Evolutionary conservation across 2,329 filamentous ascomycete species (phyloP).

Genomic region (Aspergillus tubingensis): DNA sequence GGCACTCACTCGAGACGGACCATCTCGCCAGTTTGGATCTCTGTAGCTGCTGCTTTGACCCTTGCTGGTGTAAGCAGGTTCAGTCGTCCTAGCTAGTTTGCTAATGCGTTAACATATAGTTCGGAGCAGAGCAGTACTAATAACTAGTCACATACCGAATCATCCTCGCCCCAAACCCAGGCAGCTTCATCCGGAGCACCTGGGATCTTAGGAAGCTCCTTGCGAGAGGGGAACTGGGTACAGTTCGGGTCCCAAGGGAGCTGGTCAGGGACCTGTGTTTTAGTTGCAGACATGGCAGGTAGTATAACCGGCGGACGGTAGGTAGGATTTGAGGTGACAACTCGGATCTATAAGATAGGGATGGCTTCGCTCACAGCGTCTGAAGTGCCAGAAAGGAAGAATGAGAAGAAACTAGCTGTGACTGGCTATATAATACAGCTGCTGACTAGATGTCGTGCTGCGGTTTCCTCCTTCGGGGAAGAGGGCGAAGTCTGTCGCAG

Average conservation of each 20-base stretch:
- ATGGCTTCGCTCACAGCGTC: no score
- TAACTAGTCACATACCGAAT: slow-evolving; percentile 42
- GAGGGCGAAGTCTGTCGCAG: not conserved
- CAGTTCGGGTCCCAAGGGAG: slow-evolving; percentile 58
- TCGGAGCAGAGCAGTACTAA: not conserved
- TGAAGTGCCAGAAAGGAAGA: no score
- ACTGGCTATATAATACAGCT: not conserved
- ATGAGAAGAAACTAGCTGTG: no score
- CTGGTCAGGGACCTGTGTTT: slow-evolving; percentile 29
- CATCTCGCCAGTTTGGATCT: slow-evolving; percentile 59
- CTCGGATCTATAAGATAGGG: not conserved
- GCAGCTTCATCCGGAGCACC: slow-evolving; percentile 58
- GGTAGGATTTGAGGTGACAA: not conserved
- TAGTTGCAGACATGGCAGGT: slow-evolving; percentile 14
- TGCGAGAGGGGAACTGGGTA: slow-evolving; percentile 54
- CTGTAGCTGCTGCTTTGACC: slow-evolving; percentile 55
- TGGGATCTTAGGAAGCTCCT: slow-evolving; percentile 54
- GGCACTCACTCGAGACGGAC: slow-evolving; percentile 54
- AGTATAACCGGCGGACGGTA: not conserved
- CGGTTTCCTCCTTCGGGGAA: no score
- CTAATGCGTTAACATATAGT: not conserved
- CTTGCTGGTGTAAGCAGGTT: slow-evolving; percentile 59
- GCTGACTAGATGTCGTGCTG: no score
- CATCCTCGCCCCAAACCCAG: slow-evolving; percentile 63
- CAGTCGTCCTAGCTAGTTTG: slow-evolving; percentile 43